Percentiles rank a stretch among this genome's conserved stretches.
Conservation (phyloP, 1,284 basidiomycete genomes). For the Tylopilus orsonianus region DNA sequence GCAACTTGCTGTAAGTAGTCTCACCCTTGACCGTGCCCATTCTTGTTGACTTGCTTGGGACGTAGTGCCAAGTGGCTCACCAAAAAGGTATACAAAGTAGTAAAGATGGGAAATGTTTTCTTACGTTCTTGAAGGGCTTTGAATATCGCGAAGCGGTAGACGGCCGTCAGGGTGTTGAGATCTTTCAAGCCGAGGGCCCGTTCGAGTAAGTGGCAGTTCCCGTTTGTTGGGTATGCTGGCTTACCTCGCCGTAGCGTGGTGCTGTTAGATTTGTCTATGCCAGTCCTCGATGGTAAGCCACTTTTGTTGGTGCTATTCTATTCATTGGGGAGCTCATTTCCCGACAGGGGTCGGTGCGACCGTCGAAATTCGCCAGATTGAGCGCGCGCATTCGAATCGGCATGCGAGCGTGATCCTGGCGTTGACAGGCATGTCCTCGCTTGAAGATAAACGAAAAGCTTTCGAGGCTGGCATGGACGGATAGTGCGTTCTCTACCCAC, state of each 20-base stretch:
- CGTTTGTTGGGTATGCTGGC: slow-evolving; percentile 9
- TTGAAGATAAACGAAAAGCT: slow-evolving; percentile 89
- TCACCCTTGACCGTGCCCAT: slow-evolving; percentile 2
- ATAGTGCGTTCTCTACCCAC: slow-evolving; percentile 62
- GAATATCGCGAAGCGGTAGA: slow-evolving; percentile 80
- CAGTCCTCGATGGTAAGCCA: slow-evolving; percentile 74
- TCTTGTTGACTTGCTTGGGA: slow-evolving; percentile 24
- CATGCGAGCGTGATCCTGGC: slow-evolving; percentile 75
- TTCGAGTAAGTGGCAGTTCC: slow-evolving; percentile 63
- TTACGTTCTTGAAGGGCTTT: slow-evolving; percentile 54
- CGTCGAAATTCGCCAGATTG: slow-evolving; percentile 77
- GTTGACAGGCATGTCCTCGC: slow-evolving; percentile 88
- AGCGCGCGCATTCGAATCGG: slow-evolving; percentile 48
- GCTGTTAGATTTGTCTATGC: slow-evolving; percentile 92
- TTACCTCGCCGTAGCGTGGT: slow-evolving; percentile 57
- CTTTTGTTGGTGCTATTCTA: not conserved
- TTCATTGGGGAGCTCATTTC: not conserved
- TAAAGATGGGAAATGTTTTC: not conserved
- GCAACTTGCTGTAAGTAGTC: slow-evolving; percentile 61
- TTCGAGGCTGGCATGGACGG: slow-evolving; percentile 94
- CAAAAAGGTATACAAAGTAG: slow-evolving; percentile 49
- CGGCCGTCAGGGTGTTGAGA: slow-evolving; percentile 81
- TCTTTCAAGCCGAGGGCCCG: slow-evolving; percentile 65
- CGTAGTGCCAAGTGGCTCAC: slow-evolving; percentile 77
- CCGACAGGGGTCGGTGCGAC: slow-evolving; percentile 77